Evolutionary conservation across 2,329 filamentous ascomycete genomes (phyloP), one percentile per base, ranked within the genome.

Genomic region (Polytolypa hystricis): DNA sequence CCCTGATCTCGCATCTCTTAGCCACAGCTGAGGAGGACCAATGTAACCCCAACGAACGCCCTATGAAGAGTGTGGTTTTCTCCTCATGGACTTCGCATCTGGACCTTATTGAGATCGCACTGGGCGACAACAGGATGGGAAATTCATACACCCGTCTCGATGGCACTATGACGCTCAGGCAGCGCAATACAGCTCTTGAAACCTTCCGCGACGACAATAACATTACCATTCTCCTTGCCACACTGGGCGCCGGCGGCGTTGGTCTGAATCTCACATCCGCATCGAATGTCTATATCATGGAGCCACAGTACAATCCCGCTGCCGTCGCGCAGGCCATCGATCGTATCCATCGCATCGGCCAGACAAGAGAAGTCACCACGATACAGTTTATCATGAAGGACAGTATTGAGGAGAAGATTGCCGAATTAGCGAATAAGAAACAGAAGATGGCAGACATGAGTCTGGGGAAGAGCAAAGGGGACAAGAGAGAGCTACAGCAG

Each of bases 71-170:
- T 17, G 86, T 98, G 10, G 78, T 98, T 5, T 96, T 96, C 60
- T 94, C 86, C 0, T 80, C 79, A n/a, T 96, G 91, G 87, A 96
- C 91, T 0, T 80, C 82, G 0, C 87, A 96, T 54, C 74, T 98
- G 11, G 87, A 96, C 55, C 73, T 98, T 14, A 93, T 98, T 47
- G 78, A 91, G 53, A 70, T 84, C 33, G 89, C 87, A 0, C 70
- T 96, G 10, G 69, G 76, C 19, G 69, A 74, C 33, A 52, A 57
- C 30, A 52, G 50, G 2, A 42, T 64, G n/a, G n/a, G n/a, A n/a
- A 71, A 71, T 8, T 67, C 70, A 7, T 83, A 93, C 55, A 66
- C 61, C 1, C 82, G 91, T n/a, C 77, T 98, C 2, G 91, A 96
- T 50, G 91, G 91, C 35, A 84, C 77, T 44, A 93, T 96, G 85